These are phyloP conservation scores for Myxozyma geophila DNA, from an alignment of 805 yeast genomes.

Conservation along the genomic window DNA sequence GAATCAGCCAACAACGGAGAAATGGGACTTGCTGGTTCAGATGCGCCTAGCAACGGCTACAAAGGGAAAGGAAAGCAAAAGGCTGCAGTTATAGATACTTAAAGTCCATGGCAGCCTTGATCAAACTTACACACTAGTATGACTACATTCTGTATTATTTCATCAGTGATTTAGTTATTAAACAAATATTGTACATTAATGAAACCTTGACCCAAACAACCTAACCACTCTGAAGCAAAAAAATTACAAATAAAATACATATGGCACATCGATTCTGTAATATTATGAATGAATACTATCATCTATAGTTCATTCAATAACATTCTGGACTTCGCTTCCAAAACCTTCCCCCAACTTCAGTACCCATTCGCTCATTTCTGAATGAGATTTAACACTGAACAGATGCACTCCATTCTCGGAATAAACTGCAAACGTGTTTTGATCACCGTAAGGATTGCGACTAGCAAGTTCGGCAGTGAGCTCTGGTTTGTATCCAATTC, in stretches of 20 bases:
- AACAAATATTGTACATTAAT: no score
- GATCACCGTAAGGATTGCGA: conserved; percentile 4
- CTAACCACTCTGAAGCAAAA: not conserved
- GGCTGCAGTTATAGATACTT: not conserved
- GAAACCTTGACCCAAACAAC: no score
- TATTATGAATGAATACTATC: no score
- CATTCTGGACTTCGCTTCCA: conserved; percentile 17
- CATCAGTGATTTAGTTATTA: no score
- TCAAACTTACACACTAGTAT: not conserved
- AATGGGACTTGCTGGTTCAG: not conserved
- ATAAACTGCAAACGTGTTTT: conserved; percentile 28
- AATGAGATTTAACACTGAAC: conserved; percentile 23
- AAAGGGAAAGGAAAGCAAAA: conserved; percentile 22
- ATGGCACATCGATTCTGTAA: not conserved
- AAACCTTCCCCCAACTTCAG: conserved; percentile 18
- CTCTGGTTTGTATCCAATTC: conserved; percentile 31
- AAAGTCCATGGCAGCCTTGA: not conserved
- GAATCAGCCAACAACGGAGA: not conserved
- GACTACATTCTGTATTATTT: not conserved
- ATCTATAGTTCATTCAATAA: not conserved
- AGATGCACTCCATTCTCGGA: conserved; percentile 26
- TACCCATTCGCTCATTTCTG: conserved; percentile 34
- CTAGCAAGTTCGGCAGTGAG: conserved; percentile 18
- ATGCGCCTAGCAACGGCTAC: not conserved
- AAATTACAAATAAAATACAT: not conserved